Base-by-base conservation (phyloP, 2,329 filamentous ascomycete species). In the Lasiodiplodia theobromae region DNA sequence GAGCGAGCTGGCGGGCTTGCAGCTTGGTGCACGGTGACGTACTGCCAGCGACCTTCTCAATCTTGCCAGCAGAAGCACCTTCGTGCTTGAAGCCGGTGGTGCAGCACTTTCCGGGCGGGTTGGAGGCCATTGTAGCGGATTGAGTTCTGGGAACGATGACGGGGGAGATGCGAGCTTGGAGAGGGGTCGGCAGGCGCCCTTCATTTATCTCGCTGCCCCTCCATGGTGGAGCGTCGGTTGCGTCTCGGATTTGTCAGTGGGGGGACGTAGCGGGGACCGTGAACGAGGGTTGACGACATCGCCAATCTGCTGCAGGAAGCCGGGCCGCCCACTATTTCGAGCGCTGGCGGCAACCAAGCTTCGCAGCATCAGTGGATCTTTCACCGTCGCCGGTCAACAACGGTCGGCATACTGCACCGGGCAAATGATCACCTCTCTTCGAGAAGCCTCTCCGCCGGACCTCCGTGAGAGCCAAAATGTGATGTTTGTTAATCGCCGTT, bases 51-150 rank as follows among this genome's bases (percentile, higher is more conserved):
- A 87, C 79, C 56, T 78, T 80, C 74, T 83, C 83, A 60, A 82
- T 73, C 71, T 85, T 80, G 58, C 86, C 85, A 21, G 75, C 73
- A 16, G 85, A 77, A 49, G 76, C 80, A 68, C 85, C 86, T 73
- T 86, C 80, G 71, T 87, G 86, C 76, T 83, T 85, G 75, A 86
- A 75, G 79, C 83, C 84, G 67, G 79, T 71, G 70, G 80, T 76
- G 72, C 84, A 86, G 79, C 84, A 86, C 60, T 78, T 72, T 68
- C 76, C 79, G 54, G 83, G 82, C n/a, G 83, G 80, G 72, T 86
- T 79, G 52, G 85, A 87, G 25, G 85, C 79, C 85, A 87, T 87
- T 66, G 56, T 65, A 47, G 40, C 34, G 23, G 23, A 4, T 34
- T 44, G 25, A 4, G 60, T 28, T 53, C 10, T 38, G 31, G 18